Base-by-base conservation (phyloP, 192 early-diverging fungal genomes). In the Lobulomyces angularis region DNA sequence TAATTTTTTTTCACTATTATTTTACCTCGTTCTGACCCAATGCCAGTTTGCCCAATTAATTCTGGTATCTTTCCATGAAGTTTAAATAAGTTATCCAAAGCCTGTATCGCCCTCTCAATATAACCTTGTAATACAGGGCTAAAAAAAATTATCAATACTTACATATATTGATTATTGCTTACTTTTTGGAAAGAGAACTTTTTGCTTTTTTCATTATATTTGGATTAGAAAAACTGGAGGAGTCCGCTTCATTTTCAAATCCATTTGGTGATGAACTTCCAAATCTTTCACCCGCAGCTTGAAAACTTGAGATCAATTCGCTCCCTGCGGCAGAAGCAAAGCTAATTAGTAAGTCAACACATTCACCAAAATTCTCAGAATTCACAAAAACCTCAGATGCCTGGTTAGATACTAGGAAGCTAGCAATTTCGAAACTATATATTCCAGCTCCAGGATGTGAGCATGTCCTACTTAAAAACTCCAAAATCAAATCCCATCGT, bases 341-440 rank as follows among this genome's bases (percentile, higher is more conserved):
- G 1, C 69, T 59, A 30, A 72, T 62, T 38, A 86, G 48, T 4
- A 84, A 36, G 38, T 83, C 81, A 6, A 86, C 81, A 37, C 73
- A 74, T 16, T 84, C 81, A 6, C 66, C 73, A 64, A 83, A 86
- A 35, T 76, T 80, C 22, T 83, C 77, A 8, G 48, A 52, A 32
- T 52, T 70, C 0, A 59, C 58, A 16, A 39, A 5, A 32, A 75
- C 60, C 37, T 55, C 45, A 0, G 62, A 64, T 5, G 50, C 57
- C 12, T 59, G 57, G 30, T 72, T 71, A 1, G 59, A 52, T 8
- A 86, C 53, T 27, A 82, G 51, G 29, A 71, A 58, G 22, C 48
- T 59, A n/a, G 69, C 65, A 5, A 65, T 58, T 35, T 86, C 77
- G 50, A 84, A 79, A 6, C 67, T 64, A 41, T 67, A 69, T 47